Conservation (phyloP, 768 basidiomycete genomes). For the Clitopilus hobsonii region DNA sequence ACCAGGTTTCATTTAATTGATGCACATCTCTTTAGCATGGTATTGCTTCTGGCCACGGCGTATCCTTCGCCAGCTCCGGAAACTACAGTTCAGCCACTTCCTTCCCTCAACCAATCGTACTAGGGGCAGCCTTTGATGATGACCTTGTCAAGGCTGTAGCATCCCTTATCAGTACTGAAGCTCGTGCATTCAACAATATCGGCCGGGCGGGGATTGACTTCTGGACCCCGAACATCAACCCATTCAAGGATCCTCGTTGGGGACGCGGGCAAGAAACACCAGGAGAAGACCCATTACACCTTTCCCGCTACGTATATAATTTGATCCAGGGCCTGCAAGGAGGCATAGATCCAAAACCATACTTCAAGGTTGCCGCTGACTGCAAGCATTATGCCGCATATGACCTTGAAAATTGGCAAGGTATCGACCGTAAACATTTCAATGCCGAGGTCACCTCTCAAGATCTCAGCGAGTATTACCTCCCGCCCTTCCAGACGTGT, state of each 20-base stretch:
- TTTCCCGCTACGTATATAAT: conserved; percentile 49
- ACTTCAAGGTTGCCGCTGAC: conserved; percentile 48
- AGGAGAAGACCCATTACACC: conserved; percentile 54
- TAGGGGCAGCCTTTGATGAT: conserved; percentile 55
- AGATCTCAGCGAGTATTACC: conserved; percentile 53
- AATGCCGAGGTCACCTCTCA: conserved; percentile 49
- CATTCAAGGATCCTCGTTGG: conserved; percentile 63
- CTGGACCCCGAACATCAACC: conserved; percentile 54
- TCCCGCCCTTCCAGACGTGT: conserved; percentile 52
- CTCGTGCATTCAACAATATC: conserved; percentile 53
- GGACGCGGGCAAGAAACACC: conserved; percentile 60
- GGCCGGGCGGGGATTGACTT: conserved; percentile 50
- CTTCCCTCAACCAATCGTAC: conserved; percentile 51
- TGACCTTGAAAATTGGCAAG: conserved; percentile 56
- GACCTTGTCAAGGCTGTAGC: conserved; percentile 44
- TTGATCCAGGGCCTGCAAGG: conserved; percentile 54
- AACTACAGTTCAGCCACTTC: conserved; percentile 55
- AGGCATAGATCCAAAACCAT: conserved; percentile 46
- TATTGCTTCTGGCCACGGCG: conserved; percentile 48
- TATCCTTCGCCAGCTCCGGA: conserved; percentile 42
- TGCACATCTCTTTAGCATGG: conserved; percentile 37
- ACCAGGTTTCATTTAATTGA: background rate
- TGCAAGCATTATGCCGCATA: conserved; percentile 63
- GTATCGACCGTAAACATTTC: conserved; percentile 43
- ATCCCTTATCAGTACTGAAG: conserved; percentile 49